Evolutionary conservation across 1,284 basidiomycete species (phyloP).

Genomic region (Ceraceosorus bombacis): DNA sequence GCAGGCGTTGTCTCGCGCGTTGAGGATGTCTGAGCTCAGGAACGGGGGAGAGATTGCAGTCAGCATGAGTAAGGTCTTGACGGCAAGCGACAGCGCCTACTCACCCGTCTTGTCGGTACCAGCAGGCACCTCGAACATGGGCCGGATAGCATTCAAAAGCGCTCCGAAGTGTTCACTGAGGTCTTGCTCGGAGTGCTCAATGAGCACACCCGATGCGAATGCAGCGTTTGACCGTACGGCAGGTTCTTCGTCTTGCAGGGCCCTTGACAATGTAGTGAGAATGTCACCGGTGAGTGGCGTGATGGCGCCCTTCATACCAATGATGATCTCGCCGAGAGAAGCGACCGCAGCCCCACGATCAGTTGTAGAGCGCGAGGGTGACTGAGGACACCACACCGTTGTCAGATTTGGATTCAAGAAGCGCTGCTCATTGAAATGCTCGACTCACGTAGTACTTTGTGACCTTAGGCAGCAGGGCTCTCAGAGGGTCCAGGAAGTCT

Average conservation of each 20-base stretch:
- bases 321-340: constrained; percentile 88
- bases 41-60: too few species aligned
- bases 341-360: constrained; percentile 92
- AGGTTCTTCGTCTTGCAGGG: constrained; percentile 73
- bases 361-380: constrained; percentile 70
- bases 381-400: constrained; percentile 35
- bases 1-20: constrained; percentile 90
- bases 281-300: constrained; percentile 69
- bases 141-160: constrained; percentile 71
- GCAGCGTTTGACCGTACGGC: constrained; percentile 95
- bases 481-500: constrained; percentile 79
- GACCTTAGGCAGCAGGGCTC: constrained; percentile 79
- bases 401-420: too few species aligned
- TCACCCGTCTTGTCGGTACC: constrained; percentile 52
- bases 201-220: constrained; percentile 83
- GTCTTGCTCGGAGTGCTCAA: constrained; percentile 79
- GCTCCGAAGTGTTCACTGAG: constrained; percentile 73
- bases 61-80: too few species aligned
- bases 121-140: constrained; percentile 63
- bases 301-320: constrained; percentile 78
- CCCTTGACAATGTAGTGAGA: constrained; percentile 50
- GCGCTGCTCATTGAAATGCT: too few species aligned
- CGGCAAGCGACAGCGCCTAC: too few species aligned
- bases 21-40: constrained; percentile 59
- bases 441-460: constrained; percentile 66